Evolutionary conservation across 768 basidiomycete species (phyloP).

Genomic region (Rhodotorula toruloides): DNA sequence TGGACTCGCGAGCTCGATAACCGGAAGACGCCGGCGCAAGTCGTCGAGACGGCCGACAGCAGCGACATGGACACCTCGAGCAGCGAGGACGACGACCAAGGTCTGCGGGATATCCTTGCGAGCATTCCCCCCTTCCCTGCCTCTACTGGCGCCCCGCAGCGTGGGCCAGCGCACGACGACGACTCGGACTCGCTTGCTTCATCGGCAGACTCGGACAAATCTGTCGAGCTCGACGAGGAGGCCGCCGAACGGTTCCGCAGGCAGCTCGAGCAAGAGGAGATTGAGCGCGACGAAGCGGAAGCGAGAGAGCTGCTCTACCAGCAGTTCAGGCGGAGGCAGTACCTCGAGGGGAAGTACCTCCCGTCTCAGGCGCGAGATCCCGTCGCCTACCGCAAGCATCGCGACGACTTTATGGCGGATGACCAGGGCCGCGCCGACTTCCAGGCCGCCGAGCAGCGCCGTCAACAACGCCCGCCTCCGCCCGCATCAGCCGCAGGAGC

Average conservation of each 20-base stretch:
- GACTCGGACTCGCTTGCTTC: no score
- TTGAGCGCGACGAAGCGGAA: background rate
- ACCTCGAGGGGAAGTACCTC: background rate
- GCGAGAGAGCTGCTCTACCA: background rate
- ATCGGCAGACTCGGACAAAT: background rate
- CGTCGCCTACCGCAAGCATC: background rate
- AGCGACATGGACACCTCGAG: no score
- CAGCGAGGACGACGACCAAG: no score
- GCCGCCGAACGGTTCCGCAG: background rate
- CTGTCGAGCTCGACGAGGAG: background rate
- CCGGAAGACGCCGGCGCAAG: no score
- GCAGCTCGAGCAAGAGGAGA: no score
- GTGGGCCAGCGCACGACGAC: no score
- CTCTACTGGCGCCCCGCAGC: no score
- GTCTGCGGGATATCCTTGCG: no score
- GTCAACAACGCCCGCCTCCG: background rate
- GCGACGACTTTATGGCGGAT: background rate
- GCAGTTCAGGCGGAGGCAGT: background rate
- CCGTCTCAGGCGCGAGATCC: background rate
- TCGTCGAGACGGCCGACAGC: no score
- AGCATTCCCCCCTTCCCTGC: no score
- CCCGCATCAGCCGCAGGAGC: no score
- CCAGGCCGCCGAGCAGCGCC: background rate
- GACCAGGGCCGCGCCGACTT: background rate
- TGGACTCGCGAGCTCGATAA: no score